A percentile compares a stretch with the other conserved stretches of the same genome.
Conservation (phyloP, 768 basidiomycete genomes). For the Xerocomus brunneocitrinus region DNA sequence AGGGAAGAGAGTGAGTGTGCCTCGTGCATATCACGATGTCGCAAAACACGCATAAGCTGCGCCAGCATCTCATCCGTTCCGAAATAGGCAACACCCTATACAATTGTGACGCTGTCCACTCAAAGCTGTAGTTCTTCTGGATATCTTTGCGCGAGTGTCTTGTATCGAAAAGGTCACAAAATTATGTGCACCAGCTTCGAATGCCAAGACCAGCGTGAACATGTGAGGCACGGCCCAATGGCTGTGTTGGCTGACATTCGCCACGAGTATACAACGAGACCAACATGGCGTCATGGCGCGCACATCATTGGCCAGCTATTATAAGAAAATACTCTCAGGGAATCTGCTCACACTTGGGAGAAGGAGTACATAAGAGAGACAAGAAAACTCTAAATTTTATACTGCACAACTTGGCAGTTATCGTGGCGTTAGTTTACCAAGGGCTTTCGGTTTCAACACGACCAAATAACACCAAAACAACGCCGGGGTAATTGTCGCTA, state of each 20-base stretch:
- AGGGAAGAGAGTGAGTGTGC: conserved; percentile 1
- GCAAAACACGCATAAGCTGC: conserved; percentile 13
- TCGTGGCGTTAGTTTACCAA: conserved; percentile 16
- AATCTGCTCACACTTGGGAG: too few relatives aligned
- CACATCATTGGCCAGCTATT: too few relatives aligned
- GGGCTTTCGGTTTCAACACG: conserved; percentile 19
- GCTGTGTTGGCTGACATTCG: not conserved
- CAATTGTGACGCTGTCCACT: too few relatives aligned
- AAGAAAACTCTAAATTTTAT: too few relatives aligned
- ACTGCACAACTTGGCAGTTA: too few relatives aligned
- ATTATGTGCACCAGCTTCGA: too few relatives aligned
- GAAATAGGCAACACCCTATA: conserved; percentile 1
- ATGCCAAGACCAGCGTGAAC: not conserved
- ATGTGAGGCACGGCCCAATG: not conserved
- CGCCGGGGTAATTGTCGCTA: not conserved
- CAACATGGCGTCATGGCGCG: too few relatives aligned
- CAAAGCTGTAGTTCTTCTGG: too few relatives aligned
- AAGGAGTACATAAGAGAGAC: too few relatives aligned
- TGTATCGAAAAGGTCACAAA: too few relatives aligned
- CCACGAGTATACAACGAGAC: not conserved
- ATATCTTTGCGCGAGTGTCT: too few relatives aligned
- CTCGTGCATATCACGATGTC: conserved; percentile 20
- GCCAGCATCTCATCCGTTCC: conserved; percentile 2
- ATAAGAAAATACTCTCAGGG: not conserved
- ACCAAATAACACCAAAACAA: conserved; percentile 24